Percentiles rank a stretch among this genome's conserved stretches.
Conservation (phyloP, 1,139 yeast genomes). For the Blastobotrys elegans region DNA sequence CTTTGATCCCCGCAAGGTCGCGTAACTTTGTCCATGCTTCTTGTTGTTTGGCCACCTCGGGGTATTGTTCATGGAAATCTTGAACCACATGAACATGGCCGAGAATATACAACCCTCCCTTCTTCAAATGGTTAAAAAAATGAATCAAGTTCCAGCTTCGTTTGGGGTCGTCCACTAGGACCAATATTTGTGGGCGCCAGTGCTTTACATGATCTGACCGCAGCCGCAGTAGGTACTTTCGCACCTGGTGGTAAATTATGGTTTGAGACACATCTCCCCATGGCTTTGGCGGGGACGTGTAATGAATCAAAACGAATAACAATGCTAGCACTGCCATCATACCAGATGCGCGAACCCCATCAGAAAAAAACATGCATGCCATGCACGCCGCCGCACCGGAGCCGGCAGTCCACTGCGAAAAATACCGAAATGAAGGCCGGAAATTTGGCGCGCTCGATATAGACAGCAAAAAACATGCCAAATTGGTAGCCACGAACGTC, state of each 20-base stretch:
- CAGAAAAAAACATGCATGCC: slow-evolving; percentile 88
- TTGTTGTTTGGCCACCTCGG: slow-evolving; percentile 66
- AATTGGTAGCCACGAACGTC: slow-evolving; percentile 90
- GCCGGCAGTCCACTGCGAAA: slow-evolving; percentile 76
- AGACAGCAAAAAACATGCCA: slow-evolving; percentile 84
- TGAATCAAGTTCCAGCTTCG: slow-evolving; percentile 86
- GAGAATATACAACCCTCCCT: slow-evolving; percentile 85
- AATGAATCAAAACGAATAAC: slow-evolving; percentile 74
- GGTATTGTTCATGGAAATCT: slow-evolving; percentile 54
- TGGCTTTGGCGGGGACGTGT: slow-evolving; percentile 85
- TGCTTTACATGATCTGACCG: slow-evolving; percentile 90
- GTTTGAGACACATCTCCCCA: slow-evolving; percentile 98
- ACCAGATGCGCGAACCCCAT: slow-evolving; percentile 78
- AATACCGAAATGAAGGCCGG: slow-evolving; percentile 87
- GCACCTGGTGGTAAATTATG: slow-evolving; percentile 88
- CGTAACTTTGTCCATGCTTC: slow-evolving; percentile 80
- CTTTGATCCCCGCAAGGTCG: slow-evolving; percentile 73
- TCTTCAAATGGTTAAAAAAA: slow-evolving; percentile 88
- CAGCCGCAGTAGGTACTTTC: slow-evolving; percentile 77
- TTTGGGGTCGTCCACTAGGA: slow-evolving; percentile 85
- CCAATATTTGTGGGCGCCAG: slow-evolving; percentile 92
- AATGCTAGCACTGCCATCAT: slow-evolving; percentile 62
- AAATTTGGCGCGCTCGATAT: slow-evolving; percentile 95
- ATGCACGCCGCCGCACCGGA: slow-evolving; percentile 66
- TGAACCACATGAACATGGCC: slow-evolving; percentile 77